Conservation (phyloP, 2,329 filamentous ascomycete genomes). For the Ophiostoma ulmi region DNA sequence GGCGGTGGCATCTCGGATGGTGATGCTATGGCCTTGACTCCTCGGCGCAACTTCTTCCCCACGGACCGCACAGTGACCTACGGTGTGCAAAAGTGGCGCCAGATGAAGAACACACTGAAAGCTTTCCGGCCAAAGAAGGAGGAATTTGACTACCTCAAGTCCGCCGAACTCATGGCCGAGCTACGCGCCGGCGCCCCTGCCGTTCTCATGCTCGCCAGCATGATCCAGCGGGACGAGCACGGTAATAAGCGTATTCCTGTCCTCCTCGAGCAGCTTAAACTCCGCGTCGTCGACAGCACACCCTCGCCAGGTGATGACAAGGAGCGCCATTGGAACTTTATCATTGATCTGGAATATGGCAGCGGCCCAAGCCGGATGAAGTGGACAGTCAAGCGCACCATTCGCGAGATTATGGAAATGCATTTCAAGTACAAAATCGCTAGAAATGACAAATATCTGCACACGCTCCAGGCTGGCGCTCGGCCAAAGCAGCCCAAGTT, state of each 20-base stretch:
- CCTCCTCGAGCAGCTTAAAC: constrained; percentile 87
- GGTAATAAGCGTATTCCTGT: constrained; percentile 93
- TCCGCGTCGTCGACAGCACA: constrained; percentile 75
- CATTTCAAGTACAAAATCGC: constrained; percentile 91
- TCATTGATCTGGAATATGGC: constrained; percentile 91
- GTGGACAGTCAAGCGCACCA: constrained; percentile 83
- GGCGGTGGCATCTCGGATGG: constrained; percentile 59
- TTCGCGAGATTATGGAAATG: constrained; percentile 85
- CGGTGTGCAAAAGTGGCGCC: constrained; percentile 78
- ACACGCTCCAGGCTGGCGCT: constrained; percentile 60
- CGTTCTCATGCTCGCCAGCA: constrained; percentile 88
- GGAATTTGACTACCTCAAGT: constrained; percentile 91
- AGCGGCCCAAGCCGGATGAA: constrained; percentile 94
- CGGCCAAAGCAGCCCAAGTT: constrained; percentile 83
- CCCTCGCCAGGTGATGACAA: constrained; percentile 59
- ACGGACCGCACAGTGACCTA: constrained; percentile 67
- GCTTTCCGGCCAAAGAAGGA: constrained; percentile 74
- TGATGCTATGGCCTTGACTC: constrained; percentile 53
- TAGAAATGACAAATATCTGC: constrained; percentile 72
- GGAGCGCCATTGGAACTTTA: constrained; percentile 76
- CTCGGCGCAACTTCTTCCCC: constrained; percentile 53
- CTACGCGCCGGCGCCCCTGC: constrained; percentile 87
- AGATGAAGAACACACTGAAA: constrained; percentile 85
- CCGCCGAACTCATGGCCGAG: constrained; percentile 92
- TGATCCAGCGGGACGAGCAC: constrained; percentile 96